Percentiles rank a stretch among this genome's conserved stretches.
phyloP scores from a whole-genome alignment of 2,329 filamentous ascomycete species.

The Aspergillus hiratsukae region DNA sequence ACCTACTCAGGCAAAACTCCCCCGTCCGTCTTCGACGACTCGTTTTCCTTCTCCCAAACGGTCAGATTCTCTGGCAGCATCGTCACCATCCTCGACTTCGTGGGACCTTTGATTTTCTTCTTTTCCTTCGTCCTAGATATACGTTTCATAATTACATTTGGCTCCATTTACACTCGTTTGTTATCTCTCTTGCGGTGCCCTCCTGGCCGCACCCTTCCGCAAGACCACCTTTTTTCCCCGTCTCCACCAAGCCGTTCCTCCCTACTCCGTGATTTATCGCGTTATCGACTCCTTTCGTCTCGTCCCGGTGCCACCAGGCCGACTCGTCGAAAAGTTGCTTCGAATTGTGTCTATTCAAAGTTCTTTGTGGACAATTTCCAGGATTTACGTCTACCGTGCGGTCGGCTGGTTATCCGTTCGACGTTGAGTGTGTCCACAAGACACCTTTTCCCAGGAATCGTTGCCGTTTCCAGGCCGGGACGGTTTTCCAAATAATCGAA shows the following conservation, averaged over 20 bases:
- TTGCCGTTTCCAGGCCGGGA: slow-evolving; percentile 10
- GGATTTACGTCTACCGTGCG: not conserved
- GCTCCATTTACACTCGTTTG: not conserved
- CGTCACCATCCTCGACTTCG: not conserved
- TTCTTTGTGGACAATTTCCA: not conserved
- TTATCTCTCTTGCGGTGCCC: not conserved
- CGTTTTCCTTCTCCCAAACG: not conserved
- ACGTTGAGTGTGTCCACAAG: slow-evolving; percentile 1
- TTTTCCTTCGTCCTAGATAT: not conserved
- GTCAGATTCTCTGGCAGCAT: not conserved
- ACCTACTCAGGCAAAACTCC: not conserved
- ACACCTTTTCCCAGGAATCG: slow-evolving; percentile 8
- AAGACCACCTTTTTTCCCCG: not conserved
- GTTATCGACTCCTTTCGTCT: not conserved
- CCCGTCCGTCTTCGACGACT: not conserved
- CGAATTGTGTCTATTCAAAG: not conserved
- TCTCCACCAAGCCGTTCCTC: not conserved
- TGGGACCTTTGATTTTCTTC: not conserved
- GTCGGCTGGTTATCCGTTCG: not conserved
- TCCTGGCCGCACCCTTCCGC: not conserved
- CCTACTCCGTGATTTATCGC: not conserved
- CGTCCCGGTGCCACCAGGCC: not conserved
- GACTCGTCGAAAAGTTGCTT: not conserved
- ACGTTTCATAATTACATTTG: not conserved
- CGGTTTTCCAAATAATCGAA: not conserved